These are phyloP conservation scores for Thraustochytrium sp. DNA, from an alignment of 352 stramenopile genomes.

Conservation along the genomic window DNA sequence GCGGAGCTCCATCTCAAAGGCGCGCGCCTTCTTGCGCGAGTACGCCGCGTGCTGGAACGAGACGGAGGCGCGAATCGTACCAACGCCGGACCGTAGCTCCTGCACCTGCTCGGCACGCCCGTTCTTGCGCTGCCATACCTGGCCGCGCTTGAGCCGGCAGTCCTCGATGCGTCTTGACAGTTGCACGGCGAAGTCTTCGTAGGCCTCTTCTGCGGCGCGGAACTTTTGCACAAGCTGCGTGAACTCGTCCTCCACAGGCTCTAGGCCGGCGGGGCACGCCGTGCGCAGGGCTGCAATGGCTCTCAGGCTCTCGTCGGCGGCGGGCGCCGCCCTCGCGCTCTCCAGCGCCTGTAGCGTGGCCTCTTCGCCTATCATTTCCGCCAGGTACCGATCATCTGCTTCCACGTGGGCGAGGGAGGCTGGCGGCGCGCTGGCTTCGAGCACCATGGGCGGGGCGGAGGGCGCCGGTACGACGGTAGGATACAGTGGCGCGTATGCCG, in stretches of 20 bases:
- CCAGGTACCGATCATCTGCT: not conserved
- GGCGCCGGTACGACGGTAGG: not conserved
- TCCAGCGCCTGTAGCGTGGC: not conserved
- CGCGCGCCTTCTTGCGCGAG: not conserved
- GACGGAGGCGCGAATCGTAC: not conserved
- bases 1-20: not conserved
- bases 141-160: not conserved
- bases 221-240: not conserved
- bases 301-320: not conserved
- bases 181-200: not conserved
- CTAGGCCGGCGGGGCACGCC: not conserved
- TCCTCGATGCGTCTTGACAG: not conserved
- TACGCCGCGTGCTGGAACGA: not conserved
- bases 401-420: not conserved
- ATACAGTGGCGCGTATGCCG: not conserved
- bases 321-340: not conserved
- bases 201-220: not conserved
- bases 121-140: not conserved
- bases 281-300: not conserved
- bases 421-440: not conserved
- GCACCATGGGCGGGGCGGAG: not conserved
- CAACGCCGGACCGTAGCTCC: not conserved
- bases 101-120: not conserved
- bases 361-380: not conserved
- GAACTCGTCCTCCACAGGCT: constrained; percentile 9